Conservation (phyloP, 202 grass and related monocot species). For the Schoenoplectus triqueter region DNA sequence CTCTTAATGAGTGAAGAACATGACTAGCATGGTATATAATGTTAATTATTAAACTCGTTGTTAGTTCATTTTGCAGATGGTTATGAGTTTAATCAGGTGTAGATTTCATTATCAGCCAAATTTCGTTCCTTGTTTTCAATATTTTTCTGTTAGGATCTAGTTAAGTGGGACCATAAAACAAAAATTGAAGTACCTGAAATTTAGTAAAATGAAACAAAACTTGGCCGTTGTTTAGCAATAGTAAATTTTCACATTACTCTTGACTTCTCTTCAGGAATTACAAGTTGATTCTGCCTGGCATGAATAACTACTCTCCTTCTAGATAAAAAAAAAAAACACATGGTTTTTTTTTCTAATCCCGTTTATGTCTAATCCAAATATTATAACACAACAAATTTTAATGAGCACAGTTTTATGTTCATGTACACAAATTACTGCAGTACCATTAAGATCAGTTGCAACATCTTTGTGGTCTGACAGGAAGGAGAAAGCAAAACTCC, state of each 20-base stretch:
- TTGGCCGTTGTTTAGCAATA: neutral
- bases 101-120: neutral
- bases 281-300: neutral
- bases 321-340: neutral
- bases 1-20: neutral
- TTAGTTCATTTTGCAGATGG: neutral
- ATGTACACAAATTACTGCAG: neutral
- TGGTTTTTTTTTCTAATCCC: constrained; percentile 13
- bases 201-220: neutral
- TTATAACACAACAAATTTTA: neutral
- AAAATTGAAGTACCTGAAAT: neutral
- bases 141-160: neutral
- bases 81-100: neutral
- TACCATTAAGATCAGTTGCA: constrained; percentile 6
- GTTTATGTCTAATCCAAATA: neutral
- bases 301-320: neutral
- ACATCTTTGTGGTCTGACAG: constrained; percentile 46
- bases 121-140: neutral
- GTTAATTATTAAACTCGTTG: neutral
- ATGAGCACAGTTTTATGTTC: neutral
- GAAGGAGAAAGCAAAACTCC: constrained; percentile 80
- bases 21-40: neutral
- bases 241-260: neutral
- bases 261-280: neutral
- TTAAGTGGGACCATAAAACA: neutral